Conservation (phyloP, 495 filamentous ascomycete genomes). For the Hypoxylon rickii region DNA sequence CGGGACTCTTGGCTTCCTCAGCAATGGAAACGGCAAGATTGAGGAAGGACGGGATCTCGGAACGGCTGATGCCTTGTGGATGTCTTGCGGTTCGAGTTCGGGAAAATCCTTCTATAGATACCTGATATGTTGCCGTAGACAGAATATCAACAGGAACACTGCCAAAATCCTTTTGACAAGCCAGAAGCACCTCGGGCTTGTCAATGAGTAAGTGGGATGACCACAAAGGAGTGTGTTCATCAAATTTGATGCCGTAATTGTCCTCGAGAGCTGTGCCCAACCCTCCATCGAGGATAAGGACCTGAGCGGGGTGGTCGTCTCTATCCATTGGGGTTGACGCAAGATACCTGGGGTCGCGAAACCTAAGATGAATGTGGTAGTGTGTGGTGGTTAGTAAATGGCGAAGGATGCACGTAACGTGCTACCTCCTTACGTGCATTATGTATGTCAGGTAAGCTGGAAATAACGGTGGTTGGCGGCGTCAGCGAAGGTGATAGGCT, state of each 20-base stretch:
- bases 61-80: conserved; percentile 29
- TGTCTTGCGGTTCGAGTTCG: conserved; percentile 37
- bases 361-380: no score
- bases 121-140: conserved; percentile 69
- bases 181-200: conserved; percentile 51
- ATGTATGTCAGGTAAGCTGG: background rate
- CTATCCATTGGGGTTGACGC: conserved; percentile 2
- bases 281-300: conserved; percentile 66
- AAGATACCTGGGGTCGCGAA: background rate
- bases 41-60: conserved; percentile 34
- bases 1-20: conserved; percentile 36
- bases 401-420: no score
- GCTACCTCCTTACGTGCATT: background rate
- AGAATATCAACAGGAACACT: conserved; percentile 61
- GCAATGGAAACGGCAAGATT: conserved; percentile 44
- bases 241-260: conserved; percentile 53
- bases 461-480: background rate
- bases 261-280: conserved; percentile 69
- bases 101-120: conserved; percentile 57
- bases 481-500: background rate
- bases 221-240: conserved; percentile 63
- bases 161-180: conserved; percentile 59
- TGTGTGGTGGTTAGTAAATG: no score
- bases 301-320: conserved; percentile 20
- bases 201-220: conserved; percentile 64